Base-by-base conservation (phyloP, 2,329 filamentous ascomycete species). In the Alternaria gaisen region DNA sequence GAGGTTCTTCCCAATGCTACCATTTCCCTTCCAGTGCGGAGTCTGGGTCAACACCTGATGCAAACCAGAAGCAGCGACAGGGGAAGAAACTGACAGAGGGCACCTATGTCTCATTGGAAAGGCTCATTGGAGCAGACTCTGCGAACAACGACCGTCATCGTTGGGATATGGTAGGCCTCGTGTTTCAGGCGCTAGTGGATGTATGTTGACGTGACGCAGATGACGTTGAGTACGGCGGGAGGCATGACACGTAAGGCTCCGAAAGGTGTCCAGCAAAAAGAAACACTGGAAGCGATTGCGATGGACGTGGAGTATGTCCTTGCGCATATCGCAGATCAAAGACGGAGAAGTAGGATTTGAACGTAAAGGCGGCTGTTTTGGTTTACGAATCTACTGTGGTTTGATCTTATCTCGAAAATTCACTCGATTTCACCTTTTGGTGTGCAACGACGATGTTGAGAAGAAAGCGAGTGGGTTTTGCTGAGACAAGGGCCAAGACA, bases 151-250 rank as follows among this genome's bases (percentile, higher is more conserved):
- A 60, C 26, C 20, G 51, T 24, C 70, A 70, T 51, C 88, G 90
- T 76, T 95, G 91, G 91, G 81, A 90, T 59, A 94, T 94, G 90
- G 58, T 56, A 56, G 5, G 44, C 18, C 41, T 24, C 14, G 22
- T 20, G 12, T 22, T 5, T 5, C 4, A 34, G 22, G 16, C 41
- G 16, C 9, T 26, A 24, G 43, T 24, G 34, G 14, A 43, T 18
- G 26, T 16, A 16, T 20, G 36, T 42, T 59, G 81, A 90, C 58
- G 93, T 94, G 30, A 14, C n/a, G 12, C 32, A 60, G 90, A 90
- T 87, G 9, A 94, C 91, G 10, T 86, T 88, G 11, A 90, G 88
- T 60, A 86, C 94, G 74, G 91, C 91, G 0, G 83, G 84, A 55
- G 91, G 91, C 0, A 48, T 69, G 8, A 64, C 69, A 10, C 55